Conservation (phyloP, 495 filamentous ascomycete species). For the Podospora sp. region DNA sequence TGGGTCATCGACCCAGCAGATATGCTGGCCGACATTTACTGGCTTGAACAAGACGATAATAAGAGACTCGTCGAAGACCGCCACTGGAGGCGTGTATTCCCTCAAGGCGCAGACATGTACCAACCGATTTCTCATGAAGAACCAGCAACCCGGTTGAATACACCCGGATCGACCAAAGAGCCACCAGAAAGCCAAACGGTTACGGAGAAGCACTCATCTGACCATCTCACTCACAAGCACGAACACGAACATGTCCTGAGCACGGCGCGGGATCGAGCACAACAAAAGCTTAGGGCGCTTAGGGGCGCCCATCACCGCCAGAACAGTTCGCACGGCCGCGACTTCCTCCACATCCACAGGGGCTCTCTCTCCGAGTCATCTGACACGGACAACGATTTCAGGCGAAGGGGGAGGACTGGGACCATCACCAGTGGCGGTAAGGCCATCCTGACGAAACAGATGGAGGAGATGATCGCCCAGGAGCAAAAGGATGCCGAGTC, state of each 20-base stretch:
- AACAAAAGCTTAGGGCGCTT: slow-evolving; percentile 53
- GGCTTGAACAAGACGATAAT: slow-evolving; percentile 77
- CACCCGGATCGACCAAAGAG: slow-evolving; percentile 31
- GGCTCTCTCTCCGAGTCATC: slow-evolving; percentile 51
- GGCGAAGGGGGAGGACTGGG: slow-evolving; percentile 38
- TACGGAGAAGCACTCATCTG: slow-evolving; percentile 22
- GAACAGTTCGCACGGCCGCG: slow-evolving; percentile 43
- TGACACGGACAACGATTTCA: slow-evolving; percentile 49
- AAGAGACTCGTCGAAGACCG: slow-evolving; percentile 75
- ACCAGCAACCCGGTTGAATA: slow-evolving; percentile 20
- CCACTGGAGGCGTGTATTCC: slow-evolving; percentile 70
- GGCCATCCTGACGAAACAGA: slow-evolving; percentile 66
- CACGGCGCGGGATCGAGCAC: slow-evolving; percentile 47
- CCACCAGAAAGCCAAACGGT: slow-evolving; percentile 21
- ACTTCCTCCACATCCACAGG: slow-evolving; percentile 42
- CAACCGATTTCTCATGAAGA: slow-evolving; percentile 28
- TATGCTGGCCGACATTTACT: slow-evolving; percentile 80
- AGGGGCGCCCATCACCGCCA: slow-evolving; percentile 52
- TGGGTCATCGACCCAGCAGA: slow-evolving; percentile 80
- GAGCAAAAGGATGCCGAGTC: slow-evolving; percentile 48
- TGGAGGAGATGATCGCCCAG: slow-evolving; percentile 63
- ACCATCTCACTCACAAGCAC: slow-evolving; percentile 20
- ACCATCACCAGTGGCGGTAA: slow-evolving; percentile 47
- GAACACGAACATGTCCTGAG: slow-evolving; percentile 38
- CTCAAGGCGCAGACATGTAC: slow-evolving; percentile 37